These are phyloP conservation scores for Pyricularia sp. DNA, from an alignment of 2,329 filamentous ascomycete genomes.

Conservation along the genomic window DNA sequence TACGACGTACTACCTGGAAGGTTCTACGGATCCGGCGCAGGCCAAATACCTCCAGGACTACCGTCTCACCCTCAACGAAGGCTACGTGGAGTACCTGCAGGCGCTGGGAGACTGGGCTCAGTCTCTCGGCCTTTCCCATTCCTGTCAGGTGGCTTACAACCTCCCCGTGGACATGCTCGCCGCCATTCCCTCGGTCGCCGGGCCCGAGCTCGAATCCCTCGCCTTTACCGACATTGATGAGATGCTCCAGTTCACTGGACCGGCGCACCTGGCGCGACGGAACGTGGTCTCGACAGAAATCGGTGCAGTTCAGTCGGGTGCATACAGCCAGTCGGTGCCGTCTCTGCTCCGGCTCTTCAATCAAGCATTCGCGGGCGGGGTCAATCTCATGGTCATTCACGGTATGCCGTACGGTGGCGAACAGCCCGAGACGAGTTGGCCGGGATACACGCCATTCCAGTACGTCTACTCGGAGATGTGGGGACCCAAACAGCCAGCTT, in stretches of 20 bases:
- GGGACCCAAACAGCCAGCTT: slow-evolving; percentile 28
- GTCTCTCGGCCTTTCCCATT: slow-evolving; percentile 23
- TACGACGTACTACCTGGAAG: not conserved
- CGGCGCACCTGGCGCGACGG: slow-evolving; percentile 26
- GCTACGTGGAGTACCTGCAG: slow-evolving; percentile 18
- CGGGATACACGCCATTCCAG: slow-evolving; percentile 31
- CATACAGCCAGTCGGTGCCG: slow-evolving; percentile 17
- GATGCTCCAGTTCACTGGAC: slow-evolving; percentile 28
- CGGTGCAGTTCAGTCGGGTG: slow-evolving; percentile 17
- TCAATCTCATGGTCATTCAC: slow-evolving; percentile 35
- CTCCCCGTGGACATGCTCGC: slow-evolving; percentile 31
- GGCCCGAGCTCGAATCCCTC: slow-evolving; percentile 30
- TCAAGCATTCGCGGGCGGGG: slow-evolving; percentile 25
- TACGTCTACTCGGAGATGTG: slow-evolving; percentile 32
- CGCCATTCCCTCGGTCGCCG: slow-evolving; percentile 25
- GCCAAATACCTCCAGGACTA: slow-evolving; percentile 15
- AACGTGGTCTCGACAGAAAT: slow-evolving; percentile 29
- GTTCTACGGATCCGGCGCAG: not conserved
- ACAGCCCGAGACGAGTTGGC: slow-evolving; percentile 38
- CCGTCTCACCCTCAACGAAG: slow-evolving; percentile 9
- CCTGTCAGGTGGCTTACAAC: slow-evolving; percentile 29
- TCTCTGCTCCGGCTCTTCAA: slow-evolving; percentile 25
- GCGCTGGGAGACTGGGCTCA: slow-evolving; percentile 20
- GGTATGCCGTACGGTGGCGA: slow-evolving; percentile 28
- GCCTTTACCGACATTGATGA: slow-evolving; percentile 25